Evolutionary conservation across 1,284 basidiomycete species (phyloP).

Genomic region (Mycena citricolor): DNA sequence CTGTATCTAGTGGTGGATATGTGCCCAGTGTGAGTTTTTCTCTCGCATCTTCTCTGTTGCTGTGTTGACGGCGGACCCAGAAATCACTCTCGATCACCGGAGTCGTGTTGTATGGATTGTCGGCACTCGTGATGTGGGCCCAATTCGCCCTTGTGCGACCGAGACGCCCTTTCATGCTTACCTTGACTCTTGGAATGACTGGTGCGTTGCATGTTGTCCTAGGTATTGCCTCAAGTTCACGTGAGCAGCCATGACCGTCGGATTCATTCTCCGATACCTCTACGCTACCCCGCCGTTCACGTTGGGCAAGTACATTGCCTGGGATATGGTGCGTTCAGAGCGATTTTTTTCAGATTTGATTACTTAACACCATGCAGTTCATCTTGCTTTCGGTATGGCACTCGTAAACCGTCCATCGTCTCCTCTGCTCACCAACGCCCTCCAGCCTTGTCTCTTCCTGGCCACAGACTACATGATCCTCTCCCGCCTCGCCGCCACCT

Average conservation of each 20-base stretch:
- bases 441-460: conserved; percentile 20
- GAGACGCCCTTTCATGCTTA: conserved; percentile 12
- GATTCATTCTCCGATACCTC: conserved; percentile 15
- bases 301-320: conserved; percentile 7
- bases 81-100: conserved; percentile 7
- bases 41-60: no score
- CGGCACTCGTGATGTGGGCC: conserved; percentile 7
- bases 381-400: conserved; percentile 19
- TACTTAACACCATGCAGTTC: no score
- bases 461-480: conserved; percentile 19
- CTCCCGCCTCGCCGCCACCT: conserved; percentile 11
- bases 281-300: conserved; percentile 8
- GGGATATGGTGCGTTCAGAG: conserved; percentile 10
- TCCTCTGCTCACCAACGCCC: not conserved
- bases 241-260: conserved; percentile 13
- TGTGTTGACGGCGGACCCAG: not conserved
- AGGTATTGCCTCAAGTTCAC: not conserved
- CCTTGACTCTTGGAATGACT: conserved; percentile 18
- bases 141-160: conserved; percentile 9
- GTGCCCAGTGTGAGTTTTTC: not conserved
- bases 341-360: not conserved
- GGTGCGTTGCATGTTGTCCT: conserved; percentile 1
- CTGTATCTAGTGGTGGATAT: conserved; percentile 1
- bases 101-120: conserved; percentile 10
- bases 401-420: no score